These are phyloP conservation scores for Pseudocercospora pini-densiflorae DNA, from an alignment of 2,329 filamentous ascomycete species.

Conservation along the genomic window DNA sequence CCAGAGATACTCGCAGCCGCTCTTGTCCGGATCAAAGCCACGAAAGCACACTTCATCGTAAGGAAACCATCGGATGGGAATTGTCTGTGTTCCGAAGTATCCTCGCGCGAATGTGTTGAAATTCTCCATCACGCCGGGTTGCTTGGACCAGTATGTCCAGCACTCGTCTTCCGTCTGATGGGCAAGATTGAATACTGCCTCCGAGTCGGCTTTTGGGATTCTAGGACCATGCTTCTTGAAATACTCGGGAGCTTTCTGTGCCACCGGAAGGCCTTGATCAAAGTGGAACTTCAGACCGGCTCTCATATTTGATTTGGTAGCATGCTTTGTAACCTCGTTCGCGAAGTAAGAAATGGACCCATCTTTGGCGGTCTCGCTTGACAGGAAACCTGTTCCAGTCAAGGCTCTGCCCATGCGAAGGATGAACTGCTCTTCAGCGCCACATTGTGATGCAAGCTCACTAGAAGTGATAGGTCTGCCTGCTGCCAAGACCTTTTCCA, in stretches of 20 bases:
- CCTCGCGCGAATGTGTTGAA: conserved; percentile 29
- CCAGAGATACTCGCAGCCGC: conserved; percentile 20
- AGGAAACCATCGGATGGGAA: conserved; percentile 22
- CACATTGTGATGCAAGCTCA: background rate
- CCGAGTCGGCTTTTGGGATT: conserved; percentile 11
- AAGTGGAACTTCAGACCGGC: conserved; percentile 19
- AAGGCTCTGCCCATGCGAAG: conserved; percentile 13
- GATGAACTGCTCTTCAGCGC: conserved; percentile 11
- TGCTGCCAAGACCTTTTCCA: conserved; percentile 8
- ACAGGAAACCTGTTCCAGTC: conserved; percentile 4
- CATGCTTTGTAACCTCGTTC: conserved; percentile 7
- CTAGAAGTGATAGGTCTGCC: background rate
- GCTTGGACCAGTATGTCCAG: conserved; percentile 24
- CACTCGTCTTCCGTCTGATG: conserved; percentile 20
- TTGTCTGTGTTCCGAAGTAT: conserved; percentile 19
- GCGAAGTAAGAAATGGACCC: background rate
- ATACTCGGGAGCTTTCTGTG: conserved; percentile 20
- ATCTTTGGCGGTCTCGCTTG: conserved; percentile 6
- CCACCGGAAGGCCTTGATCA: conserved; percentile 18
- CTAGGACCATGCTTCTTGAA: conserved; percentile 20
- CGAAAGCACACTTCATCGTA: conserved; percentile 21
- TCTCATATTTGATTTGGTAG: conserved; percentile 4
- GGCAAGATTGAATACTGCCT: conserved; percentile 24
- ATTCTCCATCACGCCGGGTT: conserved; percentile 26
- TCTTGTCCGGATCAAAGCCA: conserved; percentile 25